Percentiles rank a stretch among this genome's conserved stretches.
Conservation (phyloP, 495 filamentous ascomycete genomes). For the Penicillium goetzii region DNA sequence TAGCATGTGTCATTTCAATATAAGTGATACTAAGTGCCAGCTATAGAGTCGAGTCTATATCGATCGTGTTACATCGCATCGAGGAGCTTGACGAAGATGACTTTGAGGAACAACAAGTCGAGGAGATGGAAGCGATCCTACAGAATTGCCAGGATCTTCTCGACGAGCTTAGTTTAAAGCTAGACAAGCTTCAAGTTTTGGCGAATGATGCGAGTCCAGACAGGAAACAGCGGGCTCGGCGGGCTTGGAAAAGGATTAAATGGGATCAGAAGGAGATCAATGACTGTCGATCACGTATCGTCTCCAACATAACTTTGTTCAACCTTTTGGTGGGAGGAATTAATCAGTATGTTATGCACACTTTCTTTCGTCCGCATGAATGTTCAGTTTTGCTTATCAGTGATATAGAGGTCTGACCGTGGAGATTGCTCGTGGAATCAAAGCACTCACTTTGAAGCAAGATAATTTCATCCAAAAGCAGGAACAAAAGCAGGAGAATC, state of each 20-base stretch:
- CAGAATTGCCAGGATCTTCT: neutral
- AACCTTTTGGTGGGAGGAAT: neutral
- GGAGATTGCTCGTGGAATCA: neutral
- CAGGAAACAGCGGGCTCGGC: neutral
- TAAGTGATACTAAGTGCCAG: neutral
- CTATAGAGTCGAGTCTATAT: neutral
- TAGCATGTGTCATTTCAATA: too few species aligned
- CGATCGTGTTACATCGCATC: neutral
- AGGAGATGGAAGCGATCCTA: neutral
- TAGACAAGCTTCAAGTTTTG: neutral
- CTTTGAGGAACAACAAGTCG: neutral
- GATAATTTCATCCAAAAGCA: neutral
- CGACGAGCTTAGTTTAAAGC: neutral
- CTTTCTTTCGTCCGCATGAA: neutral
- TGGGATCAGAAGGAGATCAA: constrained; percentile 5
- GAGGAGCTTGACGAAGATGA: neutral
- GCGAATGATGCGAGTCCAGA: neutral
- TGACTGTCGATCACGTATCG: neutral
- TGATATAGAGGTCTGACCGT: neutral
- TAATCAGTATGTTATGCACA: neutral
- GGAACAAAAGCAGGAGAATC: neutral
- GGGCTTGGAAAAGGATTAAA: neutral
- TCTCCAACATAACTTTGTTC: neutral
- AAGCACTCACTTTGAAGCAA: neutral
- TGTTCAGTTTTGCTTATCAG: neutral